Base-by-base conservation (phyloP, 208 protist genomes). In the Acanthamoeba lenticulata region DNA sequence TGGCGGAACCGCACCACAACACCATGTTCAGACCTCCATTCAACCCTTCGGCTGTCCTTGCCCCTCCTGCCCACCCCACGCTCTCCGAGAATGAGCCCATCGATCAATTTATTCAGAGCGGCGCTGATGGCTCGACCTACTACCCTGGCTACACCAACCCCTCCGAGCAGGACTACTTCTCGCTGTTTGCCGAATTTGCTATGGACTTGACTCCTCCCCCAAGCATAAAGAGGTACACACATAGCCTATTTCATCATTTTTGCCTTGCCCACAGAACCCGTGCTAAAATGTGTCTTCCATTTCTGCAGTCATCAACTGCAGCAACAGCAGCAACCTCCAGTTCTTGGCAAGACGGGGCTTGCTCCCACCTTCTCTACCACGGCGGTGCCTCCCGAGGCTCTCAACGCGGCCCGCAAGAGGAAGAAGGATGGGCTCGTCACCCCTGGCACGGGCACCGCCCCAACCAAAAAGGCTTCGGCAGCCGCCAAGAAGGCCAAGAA, bases 21-120 rank as follows among this genome's bases (percentile, higher is more conserved):
- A 15, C 32, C 65, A 74, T 42, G 32, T 74, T 74, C 29, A 74
- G 36, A 15, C 65, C 65, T 74, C 36, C 65, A 13, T 40, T 74
- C 36, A 34, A 42, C 29, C 65, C 65, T 40, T 40, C n/a, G 65
- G 32, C n/a, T 6, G 36, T 34, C 65, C 65, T 74, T 29, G 65
- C 65, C 6, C 65, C 36, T 47, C 77, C 34, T 29, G n/a, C 40
- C 36, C 47, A 44, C 34, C 40, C 77, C 9, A 55, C 77, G 29
- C 77, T 88, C 40, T 60, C 44, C 27, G 77, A 88, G 27, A 57
- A 57, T 52, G 77, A 55, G 77, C 77, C 77, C 77, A 88, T 88
- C 77, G 77, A 88, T 88, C 77, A 88, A 36, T 88, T 88, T 29
- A 49, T 88, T 17, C 77, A 88, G 77, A 88, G 27, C 42, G 77